phyloP scores from a whole-genome alignment of 2,329 filamentous ascomycete genomes.

The Bertia moriformis region DNA sequence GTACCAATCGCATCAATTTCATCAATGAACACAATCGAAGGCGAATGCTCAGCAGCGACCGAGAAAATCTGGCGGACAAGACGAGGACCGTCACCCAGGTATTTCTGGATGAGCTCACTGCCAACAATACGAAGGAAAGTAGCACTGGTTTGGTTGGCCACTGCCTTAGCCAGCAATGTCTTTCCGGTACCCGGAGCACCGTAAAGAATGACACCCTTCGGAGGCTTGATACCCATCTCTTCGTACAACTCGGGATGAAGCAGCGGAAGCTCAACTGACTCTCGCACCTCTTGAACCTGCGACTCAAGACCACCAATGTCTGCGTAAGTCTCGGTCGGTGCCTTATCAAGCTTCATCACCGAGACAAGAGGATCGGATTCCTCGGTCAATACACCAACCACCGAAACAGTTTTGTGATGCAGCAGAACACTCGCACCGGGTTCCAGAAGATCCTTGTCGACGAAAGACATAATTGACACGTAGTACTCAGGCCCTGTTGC shows the following conservation, averaged over 20 bases:
- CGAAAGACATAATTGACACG: constrained; percentile 99
- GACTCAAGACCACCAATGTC: constrained; percentile 92
- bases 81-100: constrained; percentile 86
- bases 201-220: constrained; percentile 98
- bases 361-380: constrained; percentile 90
- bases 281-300: constrained; percentile 94
- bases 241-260: constrained; percentile 95
- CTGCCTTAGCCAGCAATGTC: constrained; percentile 87
- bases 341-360: constrained; percentile 99
- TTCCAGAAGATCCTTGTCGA: constrained; percentile 95
- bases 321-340: constrained; percentile 92
- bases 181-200: constrained; percentile 95
- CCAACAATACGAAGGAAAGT: constrained; percentile 96
- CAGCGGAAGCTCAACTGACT: constrained; percentile 88
- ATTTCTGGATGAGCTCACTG: constrained; percentile 95
- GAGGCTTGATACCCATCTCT: constrained; percentile 99
- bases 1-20: constrained; percentile 98
- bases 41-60: constrained; percentile 88
- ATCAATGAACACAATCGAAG: constrained; percentile 96
- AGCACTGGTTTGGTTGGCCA: constrained; percentile 96
- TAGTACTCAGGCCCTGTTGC: constrained; percentile 97
- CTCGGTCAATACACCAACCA: constrained; percentile 91
- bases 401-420: constrained; percentile 95
- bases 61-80: constrained; percentile 65
- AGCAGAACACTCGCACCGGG: constrained; percentile 88